Conservation (phyloP, 106 monocot species). For the Apostasia ramifera region DNA sequence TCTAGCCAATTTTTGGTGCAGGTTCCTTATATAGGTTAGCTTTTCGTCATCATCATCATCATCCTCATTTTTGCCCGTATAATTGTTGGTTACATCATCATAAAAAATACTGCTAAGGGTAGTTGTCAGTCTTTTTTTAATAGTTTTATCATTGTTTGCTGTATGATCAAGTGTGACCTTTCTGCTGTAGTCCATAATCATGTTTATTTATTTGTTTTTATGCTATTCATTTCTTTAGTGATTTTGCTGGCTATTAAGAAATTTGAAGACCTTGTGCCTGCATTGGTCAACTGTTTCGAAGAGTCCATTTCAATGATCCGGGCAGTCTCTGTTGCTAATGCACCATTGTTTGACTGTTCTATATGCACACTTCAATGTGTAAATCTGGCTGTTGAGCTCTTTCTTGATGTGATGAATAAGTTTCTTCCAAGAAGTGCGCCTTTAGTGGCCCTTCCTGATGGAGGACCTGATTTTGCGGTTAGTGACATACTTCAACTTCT, state of each 20-base stretch:
- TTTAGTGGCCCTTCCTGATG: slow-evolving; percentile 1
- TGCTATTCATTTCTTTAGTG: slow-evolving; percentile 19
- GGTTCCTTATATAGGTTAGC: too few relatives aligned
- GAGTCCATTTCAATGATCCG: slow-evolving; percentile 40
- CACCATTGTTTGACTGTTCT: slow-evolving; percentile 54
- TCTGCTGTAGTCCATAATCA: too few relatives aligned
- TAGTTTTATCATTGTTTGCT: too few relatives aligned
- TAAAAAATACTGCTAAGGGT: too few relatives aligned
- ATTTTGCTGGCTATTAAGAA: slow-evolving; percentile 28
- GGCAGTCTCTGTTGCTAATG: slow-evolving; percentile 26
- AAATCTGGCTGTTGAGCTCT: slow-evolving; percentile 35
- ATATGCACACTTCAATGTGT: slow-evolving; percentile 51
- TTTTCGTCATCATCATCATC: too few relatives aligned
- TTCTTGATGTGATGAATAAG: slow-evolving; percentile 21
- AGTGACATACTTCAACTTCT: slow-evolving; percentile 21
- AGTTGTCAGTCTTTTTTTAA: too few relatives aligned
- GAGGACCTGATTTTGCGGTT: slow-evolving; percentile 8
- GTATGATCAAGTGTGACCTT: too few relatives aligned
- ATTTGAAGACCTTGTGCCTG: slow-evolving; percentile 59
- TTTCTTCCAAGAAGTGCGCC: slow-evolving; percentile 1
- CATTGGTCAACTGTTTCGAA: slow-evolving; percentile 62
- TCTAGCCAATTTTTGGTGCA: too few relatives aligned
- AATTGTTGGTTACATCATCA: too few relatives aligned
- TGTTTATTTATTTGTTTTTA: not conserved
- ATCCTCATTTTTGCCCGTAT: too few relatives aligned